These are phyloP conservation scores for Yamadazyma trypodendri DNA, from an alignment of 1,139 yeast genomes.

Conservation along the genomic window DNA sequence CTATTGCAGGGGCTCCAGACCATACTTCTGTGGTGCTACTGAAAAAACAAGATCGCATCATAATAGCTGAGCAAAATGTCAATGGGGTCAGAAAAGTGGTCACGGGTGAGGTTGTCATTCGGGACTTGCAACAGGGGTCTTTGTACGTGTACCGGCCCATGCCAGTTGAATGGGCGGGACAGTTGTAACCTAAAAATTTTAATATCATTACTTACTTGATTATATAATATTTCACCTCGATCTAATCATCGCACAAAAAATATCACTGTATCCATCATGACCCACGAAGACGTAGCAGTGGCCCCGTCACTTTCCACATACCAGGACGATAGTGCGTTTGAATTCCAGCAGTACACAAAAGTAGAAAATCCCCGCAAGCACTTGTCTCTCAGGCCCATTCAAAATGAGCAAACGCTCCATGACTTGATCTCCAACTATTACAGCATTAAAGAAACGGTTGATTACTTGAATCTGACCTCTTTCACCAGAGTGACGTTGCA, in stretches of 20 bases:
- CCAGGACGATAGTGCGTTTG: slow-evolving; percentile 54
- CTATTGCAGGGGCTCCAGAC: slow-evolving; percentile 58
- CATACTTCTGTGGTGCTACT: slow-evolving; percentile 64
- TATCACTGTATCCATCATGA: slow-evolving; percentile 11
- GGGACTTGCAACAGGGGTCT: slow-evolving; percentile 47
- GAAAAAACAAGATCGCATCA: slow-evolving; percentile 29
- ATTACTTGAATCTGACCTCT: slow-evolving; percentile 26
- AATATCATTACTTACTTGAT: not conserved
- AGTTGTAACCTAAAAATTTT: not conserved
- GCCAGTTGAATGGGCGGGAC: slow-evolving; percentile 16
- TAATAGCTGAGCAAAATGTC: slow-evolving; percentile 62
- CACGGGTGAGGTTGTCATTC: slow-evolving; percentile 43
- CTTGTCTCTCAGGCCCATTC: slow-evolving; percentile 22
- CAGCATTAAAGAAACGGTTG: slow-evolving; percentile 45
- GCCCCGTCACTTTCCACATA: slow-evolving; percentile 64
- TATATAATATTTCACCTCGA: not conserved
- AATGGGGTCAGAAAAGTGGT: slow-evolving; percentile 50
- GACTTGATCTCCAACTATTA: slow-evolving; percentile 48
- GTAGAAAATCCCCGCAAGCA: slow-evolving; percentile 31
- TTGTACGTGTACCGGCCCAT: slow-evolving; percentile 57
- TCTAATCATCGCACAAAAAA: not conserved
- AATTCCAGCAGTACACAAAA: slow-evolving; percentile 36
- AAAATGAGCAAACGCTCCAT: slow-evolving; percentile 16
- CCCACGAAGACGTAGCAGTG: slow-evolving; percentile 16
- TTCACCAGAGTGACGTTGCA: slow-evolving; percentile 71